These are phyloP conservation scores for Xerocomellus chrysenteron DNA, from an alignment of 768 basidiomycete species.

Conservation along the genomic window DNA sequence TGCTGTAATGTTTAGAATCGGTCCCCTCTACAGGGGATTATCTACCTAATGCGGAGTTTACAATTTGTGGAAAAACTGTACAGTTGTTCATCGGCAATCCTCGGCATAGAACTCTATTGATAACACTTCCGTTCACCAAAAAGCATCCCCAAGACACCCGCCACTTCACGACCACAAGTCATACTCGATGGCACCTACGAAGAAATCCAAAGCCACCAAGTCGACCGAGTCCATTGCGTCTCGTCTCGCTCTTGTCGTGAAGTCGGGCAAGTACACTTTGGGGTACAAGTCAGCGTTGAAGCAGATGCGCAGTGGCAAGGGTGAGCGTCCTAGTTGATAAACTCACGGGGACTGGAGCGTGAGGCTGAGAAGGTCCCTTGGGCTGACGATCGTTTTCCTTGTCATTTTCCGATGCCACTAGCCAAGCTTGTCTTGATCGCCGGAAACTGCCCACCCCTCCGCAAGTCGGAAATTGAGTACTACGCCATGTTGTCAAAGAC, in stretches of 20 bases:
- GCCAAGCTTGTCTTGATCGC: conserved; percentile 99
- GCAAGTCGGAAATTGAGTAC: conserved; percentile 99
- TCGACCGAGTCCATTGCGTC: conserved; percentile 91
- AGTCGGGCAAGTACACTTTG: conserved; percentile 96
- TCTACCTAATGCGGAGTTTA: conserved; percentile 21
- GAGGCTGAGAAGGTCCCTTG: conserved; percentile 99
- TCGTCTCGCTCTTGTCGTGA: conserved; percentile 92
- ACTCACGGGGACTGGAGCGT: conserved; percentile 93
- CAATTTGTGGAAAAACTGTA: conserved; percentile 30
- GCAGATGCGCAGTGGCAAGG: conserved; percentile 97
- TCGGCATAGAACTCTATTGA: conserved; percentile 18
- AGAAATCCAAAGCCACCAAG: conserved; percentile 94
- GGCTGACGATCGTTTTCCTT: conserved; percentile 49
- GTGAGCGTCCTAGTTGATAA: conserved; percentile 55
- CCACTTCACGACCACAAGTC: conserved; percentile 17
- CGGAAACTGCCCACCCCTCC: conserved; percentile 97
- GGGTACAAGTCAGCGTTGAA: conserved; percentile 99
- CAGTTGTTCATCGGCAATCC: conserved; percentile 20
- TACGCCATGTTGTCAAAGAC: conserved; percentile 99
- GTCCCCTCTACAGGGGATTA: conserved; percentile 3
- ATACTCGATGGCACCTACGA: conserved; percentile 84
- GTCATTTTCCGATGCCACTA: conserved; percentile 36
- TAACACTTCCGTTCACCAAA: conserved; percentile 5
- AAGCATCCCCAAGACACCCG: conserved; percentile 14
- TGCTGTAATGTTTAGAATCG: conserved; percentile 45